Conservation (phyloP, 2,329 filamentous ascomycete species). For the Mollisiaceae sp. region DNA sequence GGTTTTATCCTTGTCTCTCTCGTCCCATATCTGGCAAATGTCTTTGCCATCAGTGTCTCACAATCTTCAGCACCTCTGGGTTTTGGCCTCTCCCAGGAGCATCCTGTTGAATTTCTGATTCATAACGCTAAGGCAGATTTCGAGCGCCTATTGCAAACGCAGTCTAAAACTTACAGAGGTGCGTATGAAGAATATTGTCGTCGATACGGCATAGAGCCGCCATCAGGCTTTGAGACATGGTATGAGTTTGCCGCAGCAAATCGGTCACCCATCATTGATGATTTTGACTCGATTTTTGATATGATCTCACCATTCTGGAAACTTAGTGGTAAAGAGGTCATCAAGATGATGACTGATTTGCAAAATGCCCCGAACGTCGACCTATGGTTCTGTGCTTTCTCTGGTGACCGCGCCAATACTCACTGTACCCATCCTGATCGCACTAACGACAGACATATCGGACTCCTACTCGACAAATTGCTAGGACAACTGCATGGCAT, state of each 20-base stretch:
- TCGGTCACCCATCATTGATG: conserved; percentile 16
- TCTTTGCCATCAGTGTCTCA: neutral
- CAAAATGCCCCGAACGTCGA: neutral
- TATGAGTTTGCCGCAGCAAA: conserved; percentile 6
- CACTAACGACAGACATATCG: conserved; percentile 13
- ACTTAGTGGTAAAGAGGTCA: neutral
- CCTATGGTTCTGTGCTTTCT: conserved; percentile 2
- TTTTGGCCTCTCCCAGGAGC: neutral
- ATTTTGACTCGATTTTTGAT: conserved; percentile 9
- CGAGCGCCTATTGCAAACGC: neutral
- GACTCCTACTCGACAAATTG: neutral
- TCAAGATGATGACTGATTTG: neutral
- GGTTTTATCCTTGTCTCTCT: neutral
- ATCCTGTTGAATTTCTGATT: conserved; percentile 4
- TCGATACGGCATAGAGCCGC: neutral
- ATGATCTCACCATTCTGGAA: conserved; percentile 9
- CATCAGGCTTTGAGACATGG: conserved; percentile 14
- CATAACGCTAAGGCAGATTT: neutral
- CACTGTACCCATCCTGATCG: conserved; percentile 9
- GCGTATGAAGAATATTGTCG: neutral
- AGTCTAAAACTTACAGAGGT: neutral
- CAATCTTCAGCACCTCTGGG: neutral
- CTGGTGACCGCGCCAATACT: neutral
- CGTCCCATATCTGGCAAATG: neutral
- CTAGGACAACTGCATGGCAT: conserved; percentile 7